Evolutionary conservation across 352 stramenopile genomes (phyloP).

Genomic region (Blastocystis sp.): DNA sequence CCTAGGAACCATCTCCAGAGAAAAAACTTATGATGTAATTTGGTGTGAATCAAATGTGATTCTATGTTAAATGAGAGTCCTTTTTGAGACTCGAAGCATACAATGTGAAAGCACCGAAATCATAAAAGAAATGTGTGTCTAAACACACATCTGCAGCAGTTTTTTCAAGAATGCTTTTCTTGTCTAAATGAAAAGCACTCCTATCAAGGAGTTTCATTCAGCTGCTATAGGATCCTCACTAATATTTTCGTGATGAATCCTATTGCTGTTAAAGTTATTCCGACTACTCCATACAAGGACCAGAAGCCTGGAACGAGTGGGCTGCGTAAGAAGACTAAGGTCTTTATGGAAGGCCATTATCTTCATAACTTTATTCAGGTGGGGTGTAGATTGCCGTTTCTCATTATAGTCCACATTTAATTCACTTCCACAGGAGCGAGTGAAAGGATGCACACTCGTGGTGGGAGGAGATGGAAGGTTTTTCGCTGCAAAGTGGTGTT

Average conservation of each 20-base stretch:
- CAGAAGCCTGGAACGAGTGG: constrained; percentile 86
- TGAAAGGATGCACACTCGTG: constrained; percentile 88
- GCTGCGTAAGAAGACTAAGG: constrained; percentile 95
- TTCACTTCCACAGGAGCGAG: constrained; percentile 83
- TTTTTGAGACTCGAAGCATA: too few relatives aligned
- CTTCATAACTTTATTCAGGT: constrained; percentile 89
- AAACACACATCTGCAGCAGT: too few relatives aligned
- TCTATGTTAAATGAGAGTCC: too few relatives aligned
- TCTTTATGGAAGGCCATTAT: constrained; percentile 95
- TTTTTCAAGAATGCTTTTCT: too few relatives aligned
- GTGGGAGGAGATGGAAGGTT: constrained; percentile 89
- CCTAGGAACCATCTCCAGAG: too few relatives aligned
- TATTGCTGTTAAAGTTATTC: constrained; percentile 48
- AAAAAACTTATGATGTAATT: too few relatives aligned
- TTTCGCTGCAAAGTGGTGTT: constrained; percentile 67
- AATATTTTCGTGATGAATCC: background rate
- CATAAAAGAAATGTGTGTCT: too few relatives aligned
- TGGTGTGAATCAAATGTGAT: too few relatives aligned
- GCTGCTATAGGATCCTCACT: background rate
- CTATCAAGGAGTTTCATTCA: background rate
- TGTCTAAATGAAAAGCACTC: too few relatives aligned
- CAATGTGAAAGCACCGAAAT: too few relatives aligned
- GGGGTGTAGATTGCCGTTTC: background rate
- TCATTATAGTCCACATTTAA: constrained; percentile 87
- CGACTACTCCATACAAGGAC: constrained; percentile 66